These are phyloP conservation scores for Leishmania martiniquensis DNA, from an alignment of 208 protist genomes.

Conservation along the genomic window DNA sequence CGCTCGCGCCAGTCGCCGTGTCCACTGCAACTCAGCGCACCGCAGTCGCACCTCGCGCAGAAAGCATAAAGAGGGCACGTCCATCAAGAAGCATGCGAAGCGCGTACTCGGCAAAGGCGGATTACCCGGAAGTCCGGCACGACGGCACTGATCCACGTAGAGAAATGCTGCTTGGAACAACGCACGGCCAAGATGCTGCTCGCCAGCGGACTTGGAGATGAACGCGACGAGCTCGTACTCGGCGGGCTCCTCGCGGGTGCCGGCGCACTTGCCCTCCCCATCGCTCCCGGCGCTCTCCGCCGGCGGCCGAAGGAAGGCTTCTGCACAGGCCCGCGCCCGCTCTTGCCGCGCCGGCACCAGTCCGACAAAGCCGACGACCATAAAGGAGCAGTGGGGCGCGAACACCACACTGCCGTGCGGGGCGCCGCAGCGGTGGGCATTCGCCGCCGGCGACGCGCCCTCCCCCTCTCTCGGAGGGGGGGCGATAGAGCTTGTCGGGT, in stretches of 20 bases:
- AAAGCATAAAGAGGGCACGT: conserved; percentile 46
- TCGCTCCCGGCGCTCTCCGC: conserved; percentile 8
- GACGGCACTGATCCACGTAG: conserved; percentile 40
- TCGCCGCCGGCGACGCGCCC: background rate
- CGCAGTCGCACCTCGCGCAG: conserved; percentile 51
- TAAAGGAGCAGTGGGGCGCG: conserved; percentile 10
- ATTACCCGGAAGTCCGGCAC: conserved; percentile 23
- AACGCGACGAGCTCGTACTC: conserved; percentile 42
- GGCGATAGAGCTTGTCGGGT: conserved; percentile 28
- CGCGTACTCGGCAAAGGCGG: conserved; percentile 31
- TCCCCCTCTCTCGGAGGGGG: conserved; percentile 25
- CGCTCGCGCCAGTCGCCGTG: conserved; percentile 1
- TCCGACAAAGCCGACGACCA: conserved; percentile 27
- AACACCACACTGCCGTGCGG: conserved; percentile 27
- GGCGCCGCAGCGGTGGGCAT: conserved; percentile 1
- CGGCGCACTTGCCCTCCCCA: background rate
- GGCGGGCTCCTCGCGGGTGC: background rate
- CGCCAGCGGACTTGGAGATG: conserved; percentile 49
- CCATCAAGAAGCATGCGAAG: conserved; percentile 49
- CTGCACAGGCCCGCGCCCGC: background rate
- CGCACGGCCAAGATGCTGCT: conserved; percentile 45
- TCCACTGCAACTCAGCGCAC: conserved; percentile 6
- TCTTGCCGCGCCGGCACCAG: conserved; percentile 22
- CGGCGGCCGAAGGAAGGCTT: conserved; percentile 7
- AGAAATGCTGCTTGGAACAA: conserved; percentile 42